These are phyloP conservation scores for Ogataea populi-albae DNA, from an alignment of 805 yeast genomes.

Conservation along the genomic window DNA sequence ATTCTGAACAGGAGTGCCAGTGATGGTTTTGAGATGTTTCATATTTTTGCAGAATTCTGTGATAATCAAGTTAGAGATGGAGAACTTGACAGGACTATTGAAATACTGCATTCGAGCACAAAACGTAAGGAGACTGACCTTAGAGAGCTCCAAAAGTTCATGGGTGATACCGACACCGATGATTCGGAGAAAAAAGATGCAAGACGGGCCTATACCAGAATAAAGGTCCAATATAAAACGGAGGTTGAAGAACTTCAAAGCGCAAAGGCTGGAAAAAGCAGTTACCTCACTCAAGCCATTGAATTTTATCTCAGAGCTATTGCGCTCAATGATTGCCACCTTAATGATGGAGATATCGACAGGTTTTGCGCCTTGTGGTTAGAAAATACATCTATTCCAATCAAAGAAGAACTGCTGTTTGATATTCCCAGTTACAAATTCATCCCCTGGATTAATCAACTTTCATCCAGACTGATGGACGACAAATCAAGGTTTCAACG, in stretches of 20 bases:
- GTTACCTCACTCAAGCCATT: slow-evolving; percentile 47
- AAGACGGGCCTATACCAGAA: slow-evolving; percentile 46
- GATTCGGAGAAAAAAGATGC: slow-evolving; percentile 52
- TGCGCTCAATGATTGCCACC: slow-evolving; percentile 37
- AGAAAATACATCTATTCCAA: slow-evolving; percentile 38
- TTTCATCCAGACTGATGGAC: slow-evolving; percentile 62
- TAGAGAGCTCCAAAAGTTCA: slow-evolving; percentile 44
- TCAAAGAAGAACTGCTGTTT: slow-evolving; percentile 37
- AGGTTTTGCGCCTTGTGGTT: slow-evolving; percentile 84
- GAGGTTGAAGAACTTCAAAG: slow-evolving; percentile 47
- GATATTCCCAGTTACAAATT: slow-evolving; percentile 58
- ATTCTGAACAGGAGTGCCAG: background rate
- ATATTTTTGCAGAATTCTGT: slow-evolving; percentile 70
- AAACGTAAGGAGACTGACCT: slow-evolving; percentile 45
- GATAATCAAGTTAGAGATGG: slow-evolving; percentile 55
- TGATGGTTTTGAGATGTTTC: slow-evolving; percentile 44
- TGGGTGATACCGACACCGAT: slow-evolving; percentile 38
- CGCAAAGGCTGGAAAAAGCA: slow-evolving; percentile 36
- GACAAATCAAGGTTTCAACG: slow-evolving; percentile 54
- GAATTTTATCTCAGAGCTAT: slow-evolving; percentile 58
- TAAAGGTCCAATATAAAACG: slow-evolving; percentile 44
- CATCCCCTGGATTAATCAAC: slow-evolving; percentile 79
- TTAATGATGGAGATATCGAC: slow-evolving; percentile 59
- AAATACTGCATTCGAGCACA: slow-evolving; percentile 28
- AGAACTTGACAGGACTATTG: slow-evolving; percentile 43